phyloP scores from a whole-genome alignment of 257 asterid genomes.

The Primulina huaijiensis region DNA sequence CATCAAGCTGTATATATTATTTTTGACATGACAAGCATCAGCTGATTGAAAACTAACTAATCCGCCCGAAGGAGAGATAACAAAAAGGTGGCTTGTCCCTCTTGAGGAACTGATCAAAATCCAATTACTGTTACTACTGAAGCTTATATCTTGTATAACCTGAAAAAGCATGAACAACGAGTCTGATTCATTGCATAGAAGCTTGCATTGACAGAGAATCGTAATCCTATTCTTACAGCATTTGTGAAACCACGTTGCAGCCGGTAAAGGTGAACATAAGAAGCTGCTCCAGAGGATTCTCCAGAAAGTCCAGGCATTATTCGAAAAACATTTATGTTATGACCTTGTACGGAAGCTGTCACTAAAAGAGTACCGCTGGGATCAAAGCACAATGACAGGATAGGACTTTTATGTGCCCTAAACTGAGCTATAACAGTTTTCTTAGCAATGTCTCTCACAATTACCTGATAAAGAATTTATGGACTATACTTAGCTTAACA shows the following conservation, averaged over 20 bases:
- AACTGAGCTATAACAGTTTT: constrained; percentile 74
- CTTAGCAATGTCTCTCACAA: constrained; percentile 71
- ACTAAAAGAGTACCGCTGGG: constrained; percentile 33
- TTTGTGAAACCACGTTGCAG: constrained; percentile 90
- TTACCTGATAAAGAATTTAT: constrained; percentile 47
- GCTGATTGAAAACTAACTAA: constrained; percentile 27
- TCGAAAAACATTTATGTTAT: constrained; percentile 77
- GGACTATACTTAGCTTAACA: constrained; percentile 9
- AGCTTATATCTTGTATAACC: constrained; percentile 93
- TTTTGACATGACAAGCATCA: constrained; percentile 37
- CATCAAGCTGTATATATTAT: constrained; percentile 28
- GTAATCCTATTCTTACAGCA: constrained; percentile 54
- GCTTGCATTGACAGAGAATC: constrained; percentile 5
- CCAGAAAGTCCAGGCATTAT: constrained; percentile 49
- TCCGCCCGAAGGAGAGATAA: constrained; percentile 63
- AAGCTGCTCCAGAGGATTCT: constrained; percentile 32
- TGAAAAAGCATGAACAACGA: constrained; percentile 33
- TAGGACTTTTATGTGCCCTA: constrained; percentile 45
- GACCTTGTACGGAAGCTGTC: constrained; percentile 91
- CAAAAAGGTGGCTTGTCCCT: constrained; percentile 91
- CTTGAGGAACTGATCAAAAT: constrained; percentile 55
- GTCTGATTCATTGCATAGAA: constrained; percentile 1
- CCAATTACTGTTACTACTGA: constrained; percentile 80
- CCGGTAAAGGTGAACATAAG: constrained; percentile 66
- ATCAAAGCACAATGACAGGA: constrained; percentile 37